Evolutionary conservation across 2,329 filamentous ascomycete genomes (phyloP).

Genomic region (Fusarium anthophilum): DNA sequence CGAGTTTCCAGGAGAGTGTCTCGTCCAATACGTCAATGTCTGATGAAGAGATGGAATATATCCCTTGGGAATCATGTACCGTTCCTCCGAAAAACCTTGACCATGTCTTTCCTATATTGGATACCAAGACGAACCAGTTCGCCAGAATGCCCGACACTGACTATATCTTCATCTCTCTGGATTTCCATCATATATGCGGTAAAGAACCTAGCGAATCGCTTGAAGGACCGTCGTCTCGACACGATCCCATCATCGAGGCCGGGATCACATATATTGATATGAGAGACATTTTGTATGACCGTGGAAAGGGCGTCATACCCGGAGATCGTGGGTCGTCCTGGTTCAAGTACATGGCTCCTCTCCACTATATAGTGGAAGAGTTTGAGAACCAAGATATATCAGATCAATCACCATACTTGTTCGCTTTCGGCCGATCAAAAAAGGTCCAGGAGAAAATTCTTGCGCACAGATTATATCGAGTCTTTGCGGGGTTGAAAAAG

Average conservation of each 20-base stretch:
- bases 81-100: not conserved
- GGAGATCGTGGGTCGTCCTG: slow-evolving; percentile 27
- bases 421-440: slow-evolving; percentile 29
- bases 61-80: not conserved
- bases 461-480: not conserved
- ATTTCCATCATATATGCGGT: slow-evolving; percentile 9
- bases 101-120: not conserved
- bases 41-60: not conserved
- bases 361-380: slow-evolving; percentile 22
- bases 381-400: not conserved
- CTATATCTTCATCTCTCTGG: slow-evolving; percentile 13
- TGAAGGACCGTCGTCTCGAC: not conserved
- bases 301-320: not conserved
- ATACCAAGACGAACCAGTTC: not conserved
- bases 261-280: slow-evolving; percentile 23
- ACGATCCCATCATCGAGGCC: slow-evolving; percentile 12
- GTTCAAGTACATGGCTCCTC: slow-evolving; percentile 24
- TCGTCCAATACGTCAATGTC: not conserved
- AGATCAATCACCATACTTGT: not conserved
- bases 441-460: not conserved
- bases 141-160: not conserved
- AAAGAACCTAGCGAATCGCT: not conserved
- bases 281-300: slow-evolving; percentile 2
- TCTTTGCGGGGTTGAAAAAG: not conserved
- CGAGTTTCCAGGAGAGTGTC: not conserved